Percentiles rank a stretch among this genome's conserved stretches.
Conservation (phyloP, 1,284 basidiomycete species). For the Hymenochaete sp. region DNA sequence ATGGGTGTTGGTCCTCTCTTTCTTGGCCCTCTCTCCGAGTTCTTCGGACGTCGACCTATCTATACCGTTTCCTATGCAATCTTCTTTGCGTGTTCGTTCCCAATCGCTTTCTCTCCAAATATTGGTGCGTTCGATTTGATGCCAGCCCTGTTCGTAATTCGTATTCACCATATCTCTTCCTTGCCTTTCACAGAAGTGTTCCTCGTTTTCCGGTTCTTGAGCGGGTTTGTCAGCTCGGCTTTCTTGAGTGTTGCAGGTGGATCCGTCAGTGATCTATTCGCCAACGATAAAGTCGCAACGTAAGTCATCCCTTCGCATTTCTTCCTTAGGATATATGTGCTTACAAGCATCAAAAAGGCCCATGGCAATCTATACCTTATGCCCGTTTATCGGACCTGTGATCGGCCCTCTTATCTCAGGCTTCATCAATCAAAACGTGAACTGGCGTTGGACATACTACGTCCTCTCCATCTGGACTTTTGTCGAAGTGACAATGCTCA, state of each 20-base stretch:
- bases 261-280: conserved; percentile 68
- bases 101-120: conserved; percentile 60
- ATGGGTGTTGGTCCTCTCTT: conserved; percentile 39
- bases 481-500: conserved; percentile 35
- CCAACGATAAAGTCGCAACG: conserved; percentile 53
- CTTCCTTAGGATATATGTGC: neutral
- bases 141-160: conserved; percentile 25
- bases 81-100: conserved; percentile 49
- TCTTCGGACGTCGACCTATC: conserved; percentile 42
- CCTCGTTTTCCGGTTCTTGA: conserved; percentile 63
- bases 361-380: conserved; percentile 67
- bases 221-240: conserved; percentile 61
- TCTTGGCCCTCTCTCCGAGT: conserved; percentile 41
- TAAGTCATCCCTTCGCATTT: conserved; percentile 32
- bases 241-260: conserved; percentile 79
- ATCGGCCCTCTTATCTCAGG: conserved; percentile 48
- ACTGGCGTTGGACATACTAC: conserved; percentile 78
- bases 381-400: conserved; percentile 70
- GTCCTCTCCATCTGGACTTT: conserved; percentile 57
- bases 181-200: conserved; percentile 34
- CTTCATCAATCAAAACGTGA: conserved; percentile 43
- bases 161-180: conserved; percentile 26
- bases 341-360: conserved; percentile 38
- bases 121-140: conserved; percentile 31
- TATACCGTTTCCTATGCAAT: conserved; percentile 43